Base-by-base conservation (phyloP, 805 yeast genomes). In the Barnettozyma pratensis region DNA sequence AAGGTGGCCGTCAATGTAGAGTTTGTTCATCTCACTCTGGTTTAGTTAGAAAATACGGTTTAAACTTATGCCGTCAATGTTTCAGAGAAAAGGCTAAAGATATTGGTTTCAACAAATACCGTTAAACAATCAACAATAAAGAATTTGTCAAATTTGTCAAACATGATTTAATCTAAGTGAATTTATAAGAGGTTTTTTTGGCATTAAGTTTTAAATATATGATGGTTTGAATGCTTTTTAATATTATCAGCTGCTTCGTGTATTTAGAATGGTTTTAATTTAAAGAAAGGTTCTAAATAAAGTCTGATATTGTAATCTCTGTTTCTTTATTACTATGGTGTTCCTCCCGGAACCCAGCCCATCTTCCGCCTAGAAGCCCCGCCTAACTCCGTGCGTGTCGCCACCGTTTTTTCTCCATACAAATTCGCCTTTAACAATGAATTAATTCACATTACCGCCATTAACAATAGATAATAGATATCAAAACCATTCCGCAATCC, bases 1-100 rank as follows among this genome's bases (percentile, higher is more conserved):
- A 94, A 88, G 99, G 99, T 81, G 87, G 98, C 71, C 96, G 99
- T 83, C 94, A 88, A 81, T 94, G 98, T 84, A 94, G 98, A 78
- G 91, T 92, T 83, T 89, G 96, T 75, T 82, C 96, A 69, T 88
- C 98, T 77, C 97, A 92, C 91, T 76, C 88, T 68, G 98, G 98
- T 84, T 87, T 94, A 76, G 88, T 94, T 85, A 92, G 99, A 89
- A 94, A 94, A 83, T 94, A 94, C 94, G 99, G 96, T 72, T 81
- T 94, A 73, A 85, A 90, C 91, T 83, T 94, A 84, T 92, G 97
- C 81, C 96, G 99, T 87, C 99, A 94, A 83, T 92, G 97, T 81
- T 94, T 94, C 98, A 91, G 99, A 85, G 99, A 94, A 82, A 92
- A 83, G 81, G 98, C 99, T 70, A 73, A 80, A 75, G 98, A 94